Evolutionary conservation across 176 grass and related monocot genomes (phyloP), one percentile per base, ranked within the genome.

Genomic region (Rhynchospora pubera): DNA sequence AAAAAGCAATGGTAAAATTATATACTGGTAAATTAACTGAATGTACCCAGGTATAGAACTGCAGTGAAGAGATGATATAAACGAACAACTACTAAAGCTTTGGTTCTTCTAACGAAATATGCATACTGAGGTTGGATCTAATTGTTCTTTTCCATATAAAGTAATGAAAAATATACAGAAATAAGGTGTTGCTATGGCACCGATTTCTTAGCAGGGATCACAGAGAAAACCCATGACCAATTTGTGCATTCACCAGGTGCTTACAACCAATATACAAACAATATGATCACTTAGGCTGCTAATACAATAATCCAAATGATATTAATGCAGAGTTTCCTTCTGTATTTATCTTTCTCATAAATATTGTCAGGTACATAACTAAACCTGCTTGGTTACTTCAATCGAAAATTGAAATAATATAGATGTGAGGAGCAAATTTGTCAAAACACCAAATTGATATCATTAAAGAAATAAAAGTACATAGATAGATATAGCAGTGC

Each of bases 21-120:
- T 76, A 67, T 34, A 74, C 87, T 47, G 10, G 24, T 77, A 56
- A 77, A 77, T 77, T 56, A 55, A 70, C 39, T 70, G 34, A 70
- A 70, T 19, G 14, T 70, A 77, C 24, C 24, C 48, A 56, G 46
- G 23, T 21, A 87, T 79, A 48, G 80, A 63, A 81, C 24, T 24
- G 74, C 23, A 81, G 44, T 77, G 45, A 86, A 53, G 10, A 78
- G 16, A 82, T 28, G 78, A 32, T 83, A 83, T 9, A 13, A 53
- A 15, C 28, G 47, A 51, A 75, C 48, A 26, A 75, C 48, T 53
- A 12, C 24, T 26, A 21, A n/a, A 74, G 26, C 1, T 1, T 53
- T 15, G 2, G 72, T 76, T 55, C 11, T 76, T 55, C 53, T 76
- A 70, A 70, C 23, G 21, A 76, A 32, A 76, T 16, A 55, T 55